Conservation (phyloP, 2,329 filamentous ascomycete genomes). For the Fusarium hainanense region DNA sequence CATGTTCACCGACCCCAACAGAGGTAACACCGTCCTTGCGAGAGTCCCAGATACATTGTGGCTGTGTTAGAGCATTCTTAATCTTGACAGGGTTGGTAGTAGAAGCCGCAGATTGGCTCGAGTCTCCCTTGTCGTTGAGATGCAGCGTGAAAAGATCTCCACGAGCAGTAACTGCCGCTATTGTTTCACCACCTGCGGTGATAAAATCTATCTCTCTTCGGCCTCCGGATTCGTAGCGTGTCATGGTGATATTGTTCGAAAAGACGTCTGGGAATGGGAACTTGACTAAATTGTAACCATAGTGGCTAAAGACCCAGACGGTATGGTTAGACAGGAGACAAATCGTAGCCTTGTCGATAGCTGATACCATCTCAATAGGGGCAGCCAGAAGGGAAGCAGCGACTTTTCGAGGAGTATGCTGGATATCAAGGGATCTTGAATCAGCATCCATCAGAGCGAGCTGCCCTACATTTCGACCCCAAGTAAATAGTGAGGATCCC, state of each 20-base stretch:
- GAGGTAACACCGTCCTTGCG: slow-evolving; percentile 88
- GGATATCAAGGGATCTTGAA: slow-evolving; percentile 88
- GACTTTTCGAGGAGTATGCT: slow-evolving; percentile 84
- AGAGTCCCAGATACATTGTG: slow-evolving; percentile 88
- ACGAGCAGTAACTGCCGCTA: slow-evolving; percentile 84
- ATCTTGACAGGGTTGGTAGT: slow-evolving; percentile 95
- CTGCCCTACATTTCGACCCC: slow-evolving; percentile 95
- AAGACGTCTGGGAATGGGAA: slow-evolving; percentile 81
- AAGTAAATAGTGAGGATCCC: slow-evolving; percentile 83
- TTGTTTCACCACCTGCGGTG: slow-evolving; percentile 87
- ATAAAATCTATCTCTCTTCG: slow-evolving; percentile 79
- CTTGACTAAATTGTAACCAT: slow-evolving; percentile 90
- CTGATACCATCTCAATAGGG: slow-evolving; percentile 81
- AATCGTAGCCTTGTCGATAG: slow-evolving; percentile 89
- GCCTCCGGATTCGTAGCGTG: slow-evolving; percentile 70
- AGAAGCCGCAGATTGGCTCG: slow-evolving; percentile 70
- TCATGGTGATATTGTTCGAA: slow-evolving; percentile 74
- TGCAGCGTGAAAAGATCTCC: slow-evolving; percentile 91
- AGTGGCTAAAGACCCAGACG: slow-evolving; percentile 94
- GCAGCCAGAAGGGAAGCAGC: slow-evolving; percentile 79
- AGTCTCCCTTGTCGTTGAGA: slow-evolving; percentile 75
- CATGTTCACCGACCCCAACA: slow-evolving; percentile 89
- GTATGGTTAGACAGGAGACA: slow-evolving; percentile 87
- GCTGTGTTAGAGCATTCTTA: slow-evolving; percentile 79
- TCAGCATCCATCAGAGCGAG: slow-evolving; percentile 95